A percentile compares a stretch with the other conserved stretches of the same genome.
Conservation (phyloP, 1,284 basidiomycete genomes). For the Sporisorium graminicola region DNA sequence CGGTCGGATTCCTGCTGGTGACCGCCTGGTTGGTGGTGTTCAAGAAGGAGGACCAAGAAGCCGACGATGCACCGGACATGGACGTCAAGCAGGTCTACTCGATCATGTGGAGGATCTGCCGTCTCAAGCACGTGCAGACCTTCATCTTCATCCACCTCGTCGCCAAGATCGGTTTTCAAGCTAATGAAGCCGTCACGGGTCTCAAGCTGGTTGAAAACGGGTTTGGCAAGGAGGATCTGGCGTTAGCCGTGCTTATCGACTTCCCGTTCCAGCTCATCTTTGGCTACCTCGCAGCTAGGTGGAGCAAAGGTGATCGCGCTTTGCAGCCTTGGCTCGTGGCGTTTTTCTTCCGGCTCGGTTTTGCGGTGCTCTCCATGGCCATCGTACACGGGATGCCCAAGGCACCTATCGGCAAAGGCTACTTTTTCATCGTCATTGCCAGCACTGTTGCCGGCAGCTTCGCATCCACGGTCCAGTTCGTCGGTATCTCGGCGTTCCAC, state of each 20-base stretch:
- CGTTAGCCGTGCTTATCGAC: constrained; percentile 93
- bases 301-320: constrained; percentile 73
- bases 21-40: constrained; percentile 89
- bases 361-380: constrained; percentile 78
- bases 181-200: constrained; percentile 90
- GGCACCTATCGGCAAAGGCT: constrained; percentile 74
- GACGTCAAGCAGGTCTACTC: constrained; percentile 90
- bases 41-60: constrained; percentile 81
- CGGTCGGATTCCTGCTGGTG: constrained; percentile 81
- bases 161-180: constrained; percentile 94
- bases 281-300: constrained; percentile 94
- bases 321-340: constrained; percentile 82
- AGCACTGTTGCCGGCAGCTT: constrained; percentile 89
- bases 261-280: constrained; percentile 97
- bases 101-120: constrained; percentile 93
- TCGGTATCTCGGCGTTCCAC: constrained; percentile 97
- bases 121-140: constrained; percentile 89
- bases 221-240: constrained; percentile 92
- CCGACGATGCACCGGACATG: constrained; percentile 77
- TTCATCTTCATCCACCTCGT: constrained; percentile 89
- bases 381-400: constrained; percentile 87
- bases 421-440: constrained; percentile 82
- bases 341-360: constrained; percentile 86
- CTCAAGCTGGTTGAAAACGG: constrained; percentile 98
- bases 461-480: constrained; percentile 96